Evolutionary conservation across 306 rosid genomes (phyloP).

Genomic region (Psophocarpus tetragonolobus): DNA sequence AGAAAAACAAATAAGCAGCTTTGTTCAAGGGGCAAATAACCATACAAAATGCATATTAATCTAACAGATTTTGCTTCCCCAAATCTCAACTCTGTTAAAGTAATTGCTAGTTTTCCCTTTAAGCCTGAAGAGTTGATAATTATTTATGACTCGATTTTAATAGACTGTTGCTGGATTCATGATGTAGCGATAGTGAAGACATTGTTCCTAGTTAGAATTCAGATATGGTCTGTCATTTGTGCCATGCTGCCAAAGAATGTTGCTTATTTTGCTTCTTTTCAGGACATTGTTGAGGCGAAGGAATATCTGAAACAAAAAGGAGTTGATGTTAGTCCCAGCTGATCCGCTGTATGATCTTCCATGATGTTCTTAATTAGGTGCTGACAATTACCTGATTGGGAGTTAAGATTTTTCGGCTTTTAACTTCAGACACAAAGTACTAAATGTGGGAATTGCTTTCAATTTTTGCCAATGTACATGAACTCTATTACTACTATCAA

Average conservation of each 20-base stretch:
- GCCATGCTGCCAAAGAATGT: not conserved
- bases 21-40: no score
- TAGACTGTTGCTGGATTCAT: not conserved
- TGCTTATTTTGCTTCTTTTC: slow-evolving; percentile 30
- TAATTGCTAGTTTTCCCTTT: not conserved
- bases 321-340: slow-evolving; percentile 59
- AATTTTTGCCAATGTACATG: slow-evolving; percentile 17
- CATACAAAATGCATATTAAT: no score
- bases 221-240: not conserved
- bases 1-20: no score
- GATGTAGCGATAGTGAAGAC: not conserved
- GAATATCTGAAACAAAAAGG: slow-evolving; percentile 69
- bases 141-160: not conserved
- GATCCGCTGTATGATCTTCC: slow-evolving; percentile 34
- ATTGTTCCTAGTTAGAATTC: not conserved
- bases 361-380: slow-evolving; percentile 12
- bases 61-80: not conserved
- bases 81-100: not conserved
- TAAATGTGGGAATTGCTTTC: not conserved
- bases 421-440: slow-evolving; percentile 1
- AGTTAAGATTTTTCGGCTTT: slow-evolving; percentile 22
- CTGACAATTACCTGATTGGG: slow-evolving; percentile 13
- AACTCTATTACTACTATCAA: not conserved
- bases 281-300: slow-evolving; percentile 86
- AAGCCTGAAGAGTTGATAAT: not conserved